Percentiles rank a stretch among this genome's conserved stretches.
These are phyloP conservation scores for Ceratocystis variospora DNA, from an alignment of 2,329 filamentous ascomycete species.

Conservation along the genomic window DNA sequence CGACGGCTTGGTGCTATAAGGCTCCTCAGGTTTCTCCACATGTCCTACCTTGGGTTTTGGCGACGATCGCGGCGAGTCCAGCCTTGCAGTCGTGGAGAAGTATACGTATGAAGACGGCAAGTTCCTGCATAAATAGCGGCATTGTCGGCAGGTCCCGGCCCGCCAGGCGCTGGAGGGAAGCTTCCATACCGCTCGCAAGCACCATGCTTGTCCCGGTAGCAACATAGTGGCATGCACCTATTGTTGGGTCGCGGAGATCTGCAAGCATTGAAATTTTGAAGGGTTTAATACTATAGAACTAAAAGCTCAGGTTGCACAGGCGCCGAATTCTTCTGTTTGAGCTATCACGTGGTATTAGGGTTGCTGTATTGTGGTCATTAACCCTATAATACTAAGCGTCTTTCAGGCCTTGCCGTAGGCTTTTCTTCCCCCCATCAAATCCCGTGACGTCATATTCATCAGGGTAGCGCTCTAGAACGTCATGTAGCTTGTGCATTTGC, in stretches of 20 bases:
- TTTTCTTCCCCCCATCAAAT: slow-evolving; percentile 57
- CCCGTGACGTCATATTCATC: slow-evolving; percentile 76
- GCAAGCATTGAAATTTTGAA: background rate
- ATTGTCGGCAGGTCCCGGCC: background rate
- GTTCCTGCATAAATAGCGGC: background rate
- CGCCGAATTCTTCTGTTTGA: background rate
- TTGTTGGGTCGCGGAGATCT: background rate
- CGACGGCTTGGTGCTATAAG: background rate
- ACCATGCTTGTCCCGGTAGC: background rate
- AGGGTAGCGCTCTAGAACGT: slow-evolving; percentile 73
- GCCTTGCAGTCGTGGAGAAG: background rate
- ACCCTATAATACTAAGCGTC: slow-evolving; percentile 1
- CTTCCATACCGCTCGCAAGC: background rate
- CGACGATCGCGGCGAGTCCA: background rate
- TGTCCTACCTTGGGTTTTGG: background rate
- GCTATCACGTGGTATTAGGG: background rate
- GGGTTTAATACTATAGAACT: background rate
- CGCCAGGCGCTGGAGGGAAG: background rate
- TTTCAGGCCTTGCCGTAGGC: background rate
- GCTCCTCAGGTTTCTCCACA: no score
- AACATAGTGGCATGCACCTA: background rate
- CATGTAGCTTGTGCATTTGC: slow-evolving; percentile 59
- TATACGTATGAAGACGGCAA: background rate
- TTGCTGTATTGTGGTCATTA: background rate
- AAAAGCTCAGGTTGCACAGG: background rate